Base-by-base conservation (phyloP, 345 rosid genomes). In the Lagerstroemia speciosa region DNA sequence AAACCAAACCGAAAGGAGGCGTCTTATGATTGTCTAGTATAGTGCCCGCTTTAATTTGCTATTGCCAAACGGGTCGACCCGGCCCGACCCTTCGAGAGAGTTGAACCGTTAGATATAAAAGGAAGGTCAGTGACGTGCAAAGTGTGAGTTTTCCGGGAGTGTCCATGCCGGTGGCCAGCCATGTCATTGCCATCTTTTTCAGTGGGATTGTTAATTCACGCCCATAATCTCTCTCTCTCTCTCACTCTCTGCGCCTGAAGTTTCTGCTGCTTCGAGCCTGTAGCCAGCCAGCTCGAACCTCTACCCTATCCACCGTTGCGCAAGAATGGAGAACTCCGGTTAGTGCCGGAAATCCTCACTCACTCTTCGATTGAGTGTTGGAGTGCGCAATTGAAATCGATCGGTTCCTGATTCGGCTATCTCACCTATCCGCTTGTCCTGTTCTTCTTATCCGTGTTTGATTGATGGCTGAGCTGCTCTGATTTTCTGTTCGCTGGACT, bases 321-420 rank as follows among this genome's bases (percentile, higher is more conserved):
- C 68, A 30, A 37, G 57, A 71, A 84, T 84, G 88, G 81, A 84
- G 31, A 73, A 22, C 50, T 22, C 79, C 52, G 88, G 88, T 84
- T 19, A 67, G 83, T 75, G 24, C 8, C 46, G 1, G 2, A 26
- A 19, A 9, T 36, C 5, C 24, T 30, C 29, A 36, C 24, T 34
- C 43, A 10, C 12, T 36, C 0, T 32, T 30, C 27, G 66, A 12
- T 32, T 33, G 8, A 8, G 38, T 34, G 0, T 20, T 63, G 24
- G 19, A 62, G 22, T 16, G n/a, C n/a, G 17, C 5, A 46, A 16
- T 20, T 48, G 24, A 48, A 10, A 24, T 15, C 53, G 53, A 48
- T 48, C 53, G n/a, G 11, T 22, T 5, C 53, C 53, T 22, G 11
- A 52, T 34, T 33, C 36, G 66, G 66, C 16, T 9, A 33, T 36